Conservation (phyloP, 805 yeast species). For the Zygoascus flipseniorum region DNA sequence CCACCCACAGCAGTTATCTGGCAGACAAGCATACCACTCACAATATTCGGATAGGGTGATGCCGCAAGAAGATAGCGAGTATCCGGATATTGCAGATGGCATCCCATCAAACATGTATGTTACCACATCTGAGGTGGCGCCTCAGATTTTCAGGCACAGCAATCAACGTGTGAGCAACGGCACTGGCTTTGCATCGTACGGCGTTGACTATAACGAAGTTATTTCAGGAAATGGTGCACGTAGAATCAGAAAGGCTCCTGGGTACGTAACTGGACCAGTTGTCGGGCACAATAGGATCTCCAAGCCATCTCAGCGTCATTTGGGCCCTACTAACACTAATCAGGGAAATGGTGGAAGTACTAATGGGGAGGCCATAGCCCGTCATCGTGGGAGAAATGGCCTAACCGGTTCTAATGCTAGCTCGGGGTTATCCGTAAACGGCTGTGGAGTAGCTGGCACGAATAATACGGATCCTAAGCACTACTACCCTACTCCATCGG, state of each 20-base stretch:
- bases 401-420: neutral
- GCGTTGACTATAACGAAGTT: neutral
- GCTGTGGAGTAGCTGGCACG: no score
- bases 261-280: neutral
- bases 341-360: neutral
- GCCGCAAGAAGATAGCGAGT: neutral
- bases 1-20: neutral
- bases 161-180: neutral
- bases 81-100: neutral
- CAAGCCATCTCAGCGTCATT: neutral
- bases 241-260: neutral
- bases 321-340: neutral
- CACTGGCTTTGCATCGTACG: neutral
- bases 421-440: neutral
- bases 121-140: neutral
- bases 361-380: neutral
- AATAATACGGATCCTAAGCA: neutral
- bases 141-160: neutral
- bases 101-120: neutral
- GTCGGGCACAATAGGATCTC: neutral
- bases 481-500: conserved; percentile 18
- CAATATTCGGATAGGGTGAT: neutral
- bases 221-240: neutral
- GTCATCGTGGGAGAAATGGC: neutral
- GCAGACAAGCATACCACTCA: neutral